Evolutionary conservation across 2,329 filamentous ascomycete species (phyloP), one percentile per base, ranked within the genome.

Genomic region (Davidsoniella australis): DNA sequence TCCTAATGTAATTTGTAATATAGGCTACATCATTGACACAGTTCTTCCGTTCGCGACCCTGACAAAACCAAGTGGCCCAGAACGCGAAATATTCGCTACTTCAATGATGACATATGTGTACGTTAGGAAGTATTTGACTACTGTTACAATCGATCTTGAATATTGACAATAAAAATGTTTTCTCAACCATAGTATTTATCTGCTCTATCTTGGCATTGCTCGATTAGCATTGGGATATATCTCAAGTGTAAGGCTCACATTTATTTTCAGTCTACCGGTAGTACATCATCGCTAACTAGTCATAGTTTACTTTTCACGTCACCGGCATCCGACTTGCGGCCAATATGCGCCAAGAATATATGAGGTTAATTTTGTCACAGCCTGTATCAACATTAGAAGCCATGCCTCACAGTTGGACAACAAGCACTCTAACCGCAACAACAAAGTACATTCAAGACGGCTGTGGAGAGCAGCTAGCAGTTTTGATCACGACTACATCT

Each of bases 391-490:
- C 63, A 7, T 61, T 75, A 14, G 72, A 72, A 50, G 63, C 66
- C 16, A 60, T 73, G 20, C 69, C 71, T 1, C 59, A 69, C 0
- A 71, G 71, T 14, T 66, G 67, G 14, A 68, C 72, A n/a, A 66
- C 68, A 0, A 68, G 67, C 39, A 67, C 69, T 1, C 72, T 76
- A 55, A 75, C 71, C 0, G 66, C 66, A 0, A 68, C 68, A 0
- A 66, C 70, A 29, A 75, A 74, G 54, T 67, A 67, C 0, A 65
- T 75, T 9, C 72, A 75, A 50, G 61, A 70, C 23, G 71, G 70
- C 16, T 68, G 75, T n/a, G 73, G 71, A 0, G 71, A 75, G 54
- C 68, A 69, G 48, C 59, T 76, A 4, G 63, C 64, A 1, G 60
- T 59, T 2, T 59, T 71, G 1, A 60, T 71, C 26, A 64, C 68